Evolutionary conservation across 768 basidiomycete species (phyloP).

Genomic region (Suillus tomentosus): DNA sequence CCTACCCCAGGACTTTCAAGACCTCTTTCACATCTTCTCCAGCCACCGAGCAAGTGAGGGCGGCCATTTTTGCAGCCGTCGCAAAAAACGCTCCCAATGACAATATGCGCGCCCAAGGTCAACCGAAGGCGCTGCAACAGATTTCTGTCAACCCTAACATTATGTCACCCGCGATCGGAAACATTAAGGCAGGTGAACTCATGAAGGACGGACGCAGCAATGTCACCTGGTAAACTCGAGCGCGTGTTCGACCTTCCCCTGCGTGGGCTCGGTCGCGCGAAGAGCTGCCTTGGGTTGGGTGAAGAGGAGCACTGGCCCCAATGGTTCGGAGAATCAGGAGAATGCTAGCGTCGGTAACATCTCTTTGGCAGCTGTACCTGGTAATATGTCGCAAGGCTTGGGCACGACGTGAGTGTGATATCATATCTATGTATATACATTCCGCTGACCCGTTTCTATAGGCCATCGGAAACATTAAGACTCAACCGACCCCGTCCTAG

Average conservation of each 20-base stretch:
- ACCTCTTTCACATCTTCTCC: slow-evolving; percentile 42
- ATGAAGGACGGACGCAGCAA: slow-evolving; percentile 38
- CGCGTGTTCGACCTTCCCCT: slow-evolving; percentile 36
- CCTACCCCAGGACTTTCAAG: slow-evolving; percentile 63
- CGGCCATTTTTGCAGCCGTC: slow-evolving; percentile 24
- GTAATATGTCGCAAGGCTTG: slow-evolving; percentile 34
- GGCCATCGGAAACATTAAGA: slow-evolving; percentile 43
- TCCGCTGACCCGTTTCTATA: slow-evolving; percentile 19
- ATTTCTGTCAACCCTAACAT: slow-evolving; percentile 46
- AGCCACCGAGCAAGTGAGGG: slow-evolving; percentile 38
- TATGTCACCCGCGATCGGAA: slow-evolving; percentile 37
- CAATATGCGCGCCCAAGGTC: slow-evolving; percentile 20
- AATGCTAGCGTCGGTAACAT: slow-evolving; percentile 19
- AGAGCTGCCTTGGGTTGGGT: slow-evolving; percentile 64
- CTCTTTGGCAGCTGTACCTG: slow-evolving; percentile 4
- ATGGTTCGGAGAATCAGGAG: slow-evolving; percentile 57
- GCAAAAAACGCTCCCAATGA: slow-evolving; percentile 21
- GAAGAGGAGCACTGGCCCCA: slow-evolving; percentile 59
- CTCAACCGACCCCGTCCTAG: slow-evolving; percentile 49
- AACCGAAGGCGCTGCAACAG: slow-evolving; percentile 41
- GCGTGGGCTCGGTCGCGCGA: slow-evolving; percentile 56
- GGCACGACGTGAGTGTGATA: slow-evolving; percentile 61
- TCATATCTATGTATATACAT: not conserved
- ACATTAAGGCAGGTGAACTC: slow-evolving; percentile 28
- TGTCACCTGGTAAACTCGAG: slow-evolving; percentile 32